A percentile compares a stretch with the other conserved stretches of the same genome.
Evolutionary conservation across 2,329 filamentous ascomycete species (phyloP).

Genomic region (Neofusicoccum sp.): DNA sequence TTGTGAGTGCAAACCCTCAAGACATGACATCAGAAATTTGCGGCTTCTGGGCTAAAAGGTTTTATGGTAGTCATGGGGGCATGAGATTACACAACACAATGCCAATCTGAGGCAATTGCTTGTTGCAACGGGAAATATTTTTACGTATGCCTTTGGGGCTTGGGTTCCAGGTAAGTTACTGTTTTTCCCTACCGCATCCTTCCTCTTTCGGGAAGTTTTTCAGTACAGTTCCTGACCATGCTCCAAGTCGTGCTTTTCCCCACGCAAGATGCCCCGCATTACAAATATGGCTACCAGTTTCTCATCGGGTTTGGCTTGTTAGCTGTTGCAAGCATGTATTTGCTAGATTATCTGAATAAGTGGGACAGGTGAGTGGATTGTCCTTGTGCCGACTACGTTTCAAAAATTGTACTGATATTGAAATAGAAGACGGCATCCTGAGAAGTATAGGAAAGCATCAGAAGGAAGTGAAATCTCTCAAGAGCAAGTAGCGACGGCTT

Average conservation of each 20-base stretch:
- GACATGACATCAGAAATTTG: neutral
- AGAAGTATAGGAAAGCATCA: neutral
- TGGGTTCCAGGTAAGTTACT: neutral
- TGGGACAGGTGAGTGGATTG: neutral
- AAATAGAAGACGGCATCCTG: neutral
- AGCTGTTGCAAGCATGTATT: neutral
- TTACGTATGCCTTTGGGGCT: constrained; percentile 3
- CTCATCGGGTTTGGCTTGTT: neutral
- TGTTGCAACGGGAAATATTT: constrained; percentile 3
- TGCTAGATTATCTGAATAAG: constrained; percentile 2
- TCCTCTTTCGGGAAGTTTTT: neutral
- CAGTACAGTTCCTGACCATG: neutral
- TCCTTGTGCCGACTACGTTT: neutral
- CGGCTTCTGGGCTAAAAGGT: no score
- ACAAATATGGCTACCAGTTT: constrained; percentile 5
- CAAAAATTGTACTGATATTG: neutral
- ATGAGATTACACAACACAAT: constrained; percentile 4
- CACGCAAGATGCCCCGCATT: constrained; percentile 7
- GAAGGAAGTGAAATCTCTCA: neutral
- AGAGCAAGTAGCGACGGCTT: neutral
- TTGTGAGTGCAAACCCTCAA: neutral
- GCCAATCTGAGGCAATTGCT: constrained; percentile 9
- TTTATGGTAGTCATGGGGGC: neutral
- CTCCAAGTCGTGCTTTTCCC: neutral
- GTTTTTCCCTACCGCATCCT: no score